Evolutionary conservation across 2,329 filamentous ascomycete species (phyloP), one percentile per base, ranked within the genome.

Genomic region (Aureobasidium sp.): DNA sequence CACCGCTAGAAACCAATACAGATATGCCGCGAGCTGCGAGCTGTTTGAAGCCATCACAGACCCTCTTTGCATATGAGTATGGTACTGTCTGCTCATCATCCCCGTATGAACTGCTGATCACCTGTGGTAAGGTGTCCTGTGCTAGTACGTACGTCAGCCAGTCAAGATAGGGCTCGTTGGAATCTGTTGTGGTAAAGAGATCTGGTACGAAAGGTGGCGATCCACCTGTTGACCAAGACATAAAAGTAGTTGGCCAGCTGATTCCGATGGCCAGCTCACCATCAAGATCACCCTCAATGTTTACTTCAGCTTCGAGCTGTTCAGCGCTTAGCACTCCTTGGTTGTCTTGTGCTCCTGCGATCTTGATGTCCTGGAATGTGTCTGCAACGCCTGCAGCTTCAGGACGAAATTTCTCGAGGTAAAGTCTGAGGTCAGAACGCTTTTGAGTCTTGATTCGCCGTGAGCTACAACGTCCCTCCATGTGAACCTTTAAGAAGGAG

Each of bases 131-230:
- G 29, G 83, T 71, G 0, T 72, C 67, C 21, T 86, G 79, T 2
- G 73, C 71, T 3, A 85, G 77, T 3, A 88, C 69, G 71, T 82
- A 83, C 49, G 80, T 78, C 9, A 87, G 75, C 75, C 82, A 87
- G 21, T 80, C 79, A 2, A 88, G 76, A 70, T 87, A 88, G 0
- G 86, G 85, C 74, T 90, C 87, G 70, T 88, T 89, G 65, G 77
- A 79, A 70, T 86, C 80, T 27, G 65, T 75, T 25, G 78, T 70
- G 59, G 73, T 74, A 69, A 66, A 76, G 11, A 76, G 66, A 49
- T 83, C 78, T 0, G 83, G 78, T 11, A 77, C 72, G 67, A 81
- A 81, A 1, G 80, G 81, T 52, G 78, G 83, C 27, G 72, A 74
- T 25, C 86, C 86, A 29, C 78, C 84, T 1, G 83, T 86, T 53